Conservation (phyloP, 768 basidiomycete species). For the Terana coerulea region DNA sequence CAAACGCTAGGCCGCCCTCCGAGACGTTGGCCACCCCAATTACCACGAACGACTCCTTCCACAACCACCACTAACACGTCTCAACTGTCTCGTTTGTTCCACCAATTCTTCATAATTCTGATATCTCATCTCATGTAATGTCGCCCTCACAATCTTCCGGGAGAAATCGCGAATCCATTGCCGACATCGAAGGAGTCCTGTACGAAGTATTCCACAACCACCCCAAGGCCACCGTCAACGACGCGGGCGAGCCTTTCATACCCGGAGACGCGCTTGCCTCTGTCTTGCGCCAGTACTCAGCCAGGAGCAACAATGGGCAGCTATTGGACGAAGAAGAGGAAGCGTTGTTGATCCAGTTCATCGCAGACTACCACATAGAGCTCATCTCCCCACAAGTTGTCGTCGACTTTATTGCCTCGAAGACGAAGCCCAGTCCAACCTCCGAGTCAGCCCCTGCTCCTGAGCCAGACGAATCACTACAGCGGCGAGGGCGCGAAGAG, state of each 20-base stretch:
- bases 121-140: conserved; percentile 10
- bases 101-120: neutral
- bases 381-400: conserved; percentile 67
- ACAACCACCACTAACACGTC: neutral
- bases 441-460: conserved; percentile 17
- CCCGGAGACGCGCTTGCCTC: conserved; percentile 70
- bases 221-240: conserved; percentile 53
- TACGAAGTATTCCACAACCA: conserved; percentile 65
- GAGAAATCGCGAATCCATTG: conserved; percentile 66
- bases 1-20: neutral
- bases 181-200: conserved; percentile 67
- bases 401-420: conserved; percentile 54
- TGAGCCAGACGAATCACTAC: conserved; percentile 21
- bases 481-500: conserved; percentile 20
- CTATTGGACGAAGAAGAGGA: conserved; percentile 66
- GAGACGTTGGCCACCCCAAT: no score
- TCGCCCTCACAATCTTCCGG: conserved; percentile 32
- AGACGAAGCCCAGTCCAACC: conserved; percentile 16
- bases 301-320: conserved; percentile 54
- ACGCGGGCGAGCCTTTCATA: conserved; percentile 58
- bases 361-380: conserved; percentile 57
- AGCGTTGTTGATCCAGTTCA: conserved; percentile 51
- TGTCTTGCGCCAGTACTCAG: conserved; percentile 60
- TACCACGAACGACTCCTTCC: no score
- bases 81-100: neutral